Conservation (phyloP, 176 grass and related monocot species). For the Musa acuminata region DNA sequence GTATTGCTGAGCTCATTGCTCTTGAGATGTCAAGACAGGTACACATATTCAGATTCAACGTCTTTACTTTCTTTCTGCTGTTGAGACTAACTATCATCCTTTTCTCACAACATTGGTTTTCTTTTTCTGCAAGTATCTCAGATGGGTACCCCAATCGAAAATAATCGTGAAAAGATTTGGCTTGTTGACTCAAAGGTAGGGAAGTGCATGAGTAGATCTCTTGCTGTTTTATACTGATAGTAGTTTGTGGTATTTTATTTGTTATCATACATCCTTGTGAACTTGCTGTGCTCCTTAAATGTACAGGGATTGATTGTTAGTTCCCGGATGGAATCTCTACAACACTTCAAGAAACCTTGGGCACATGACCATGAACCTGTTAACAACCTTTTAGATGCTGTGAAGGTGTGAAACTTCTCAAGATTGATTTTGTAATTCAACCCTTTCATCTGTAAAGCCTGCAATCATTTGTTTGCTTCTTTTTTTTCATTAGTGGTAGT, state of each 20-base stretch:
- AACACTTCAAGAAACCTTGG: constrained; percentile 88
- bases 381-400: constrained; percentile 58
- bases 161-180: constrained; percentile 92
- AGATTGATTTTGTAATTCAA: too few species aligned
- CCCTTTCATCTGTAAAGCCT: too few species aligned
- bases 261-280: background rate
- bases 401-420: constrained; percentile 43
- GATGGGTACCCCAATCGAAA: constrained; percentile 78
- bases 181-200: constrained; percentile 91
- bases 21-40: constrained; percentile 96
- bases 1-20: constrained; percentile 98
- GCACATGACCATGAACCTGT: constrained; percentile 84
- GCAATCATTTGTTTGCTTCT: too few species aligned
- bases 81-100: background rate
- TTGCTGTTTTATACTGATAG: background rate
- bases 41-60: constrained; percentile 1
- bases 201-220: background rate
- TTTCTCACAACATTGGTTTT: constrained; percentile 16
- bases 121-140: constrained; percentile 29
- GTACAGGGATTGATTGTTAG: constrained; percentile 82
- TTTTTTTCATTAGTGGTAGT: too few species aligned
- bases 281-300: constrained; percentile 15
- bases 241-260: background rate
- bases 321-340: constrained; percentile 62
- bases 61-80: background rate